A percentile compares a stretch with the other conserved stretches of the same genome.
Conservation (phyloP, 768 basidiomycete genomes). For the Crepidotus variabilis region DNA sequence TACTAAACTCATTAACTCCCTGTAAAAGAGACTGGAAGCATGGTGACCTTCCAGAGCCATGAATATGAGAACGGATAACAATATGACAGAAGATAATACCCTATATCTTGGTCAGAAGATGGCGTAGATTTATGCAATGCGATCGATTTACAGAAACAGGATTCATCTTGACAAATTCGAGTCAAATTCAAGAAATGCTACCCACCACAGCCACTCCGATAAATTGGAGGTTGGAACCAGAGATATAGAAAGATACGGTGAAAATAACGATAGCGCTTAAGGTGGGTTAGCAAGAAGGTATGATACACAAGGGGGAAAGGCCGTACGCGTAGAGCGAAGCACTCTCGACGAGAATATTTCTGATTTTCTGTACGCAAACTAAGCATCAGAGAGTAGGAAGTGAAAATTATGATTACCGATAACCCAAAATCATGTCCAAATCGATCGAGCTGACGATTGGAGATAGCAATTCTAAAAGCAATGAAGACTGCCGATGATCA, state of each 20-base stretch:
- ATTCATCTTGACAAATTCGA: background rate
- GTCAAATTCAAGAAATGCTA: background rate
- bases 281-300: background rate
- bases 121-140: background rate
- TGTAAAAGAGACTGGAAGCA: too few relatives aligned
- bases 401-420: background rate
- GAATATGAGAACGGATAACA: background rate
- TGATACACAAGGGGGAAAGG: too few relatives aligned
- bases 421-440: background rate
- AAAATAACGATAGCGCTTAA: background rate
- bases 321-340: background rate
- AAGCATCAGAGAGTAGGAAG: background rate
- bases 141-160: background rate
- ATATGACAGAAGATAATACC: background rate
- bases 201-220: background rate
- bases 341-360: background rate
- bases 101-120: background rate
- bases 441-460: background rate
- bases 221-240: background rate
- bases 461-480: background rate
- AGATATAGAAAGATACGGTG: background rate
- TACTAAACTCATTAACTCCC: too few relatives aligned
- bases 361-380: background rate
- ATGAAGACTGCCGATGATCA: background rate
- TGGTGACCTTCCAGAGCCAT: too few relatives aligned